Evolutionary conservation across 257 asterid genomes (phyloP).

Genomic region (Penstemon eatonii): DNA sequence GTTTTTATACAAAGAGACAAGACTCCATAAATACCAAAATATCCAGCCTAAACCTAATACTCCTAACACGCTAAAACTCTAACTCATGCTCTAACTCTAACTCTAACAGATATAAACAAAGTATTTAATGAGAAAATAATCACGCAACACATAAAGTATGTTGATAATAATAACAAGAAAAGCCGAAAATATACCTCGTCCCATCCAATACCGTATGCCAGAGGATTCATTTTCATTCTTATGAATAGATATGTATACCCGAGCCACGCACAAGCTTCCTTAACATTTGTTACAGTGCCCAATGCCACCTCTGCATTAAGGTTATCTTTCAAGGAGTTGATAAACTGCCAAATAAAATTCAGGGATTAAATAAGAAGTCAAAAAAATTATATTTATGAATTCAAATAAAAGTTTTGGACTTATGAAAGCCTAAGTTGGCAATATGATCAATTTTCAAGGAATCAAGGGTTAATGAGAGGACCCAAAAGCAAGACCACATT

Average conservation of each 20-base stretch:
- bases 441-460: constrained; percentile 13
- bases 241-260: constrained; percentile 96
- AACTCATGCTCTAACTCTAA: too few species aligned
- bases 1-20: too few species aligned
- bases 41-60: too few species aligned
- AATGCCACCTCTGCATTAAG: constrained; percentile 98
- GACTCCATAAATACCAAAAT: too few species aligned
- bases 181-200: constrained; percentile 69
- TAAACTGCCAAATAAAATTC: constrained; percentile 60
- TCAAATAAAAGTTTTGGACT: constrained; percentile 11
- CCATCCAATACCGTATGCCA: constrained; percentile 99
- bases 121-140: neutral
- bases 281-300: constrained; percentile 97
- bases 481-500: constrained; percentile 4
- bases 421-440: constrained; percentile 5
- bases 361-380: constrained; percentile 19
- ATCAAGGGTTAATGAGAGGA: constrained; percentile 10
- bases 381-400: neutral
- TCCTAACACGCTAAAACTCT: too few species aligned
- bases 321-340: constrained; percentile 90
- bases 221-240: constrained; percentile 97
- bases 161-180: constrained; percentile 19
- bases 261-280: constrained; percentile 99
- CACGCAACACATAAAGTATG: constrained; percentile 13
- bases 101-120: too few species aligned